Evolutionary conservation across 805 yeast species (phyloP).

Genomic region (Tetrapisispora iriomotensis): DNA sequence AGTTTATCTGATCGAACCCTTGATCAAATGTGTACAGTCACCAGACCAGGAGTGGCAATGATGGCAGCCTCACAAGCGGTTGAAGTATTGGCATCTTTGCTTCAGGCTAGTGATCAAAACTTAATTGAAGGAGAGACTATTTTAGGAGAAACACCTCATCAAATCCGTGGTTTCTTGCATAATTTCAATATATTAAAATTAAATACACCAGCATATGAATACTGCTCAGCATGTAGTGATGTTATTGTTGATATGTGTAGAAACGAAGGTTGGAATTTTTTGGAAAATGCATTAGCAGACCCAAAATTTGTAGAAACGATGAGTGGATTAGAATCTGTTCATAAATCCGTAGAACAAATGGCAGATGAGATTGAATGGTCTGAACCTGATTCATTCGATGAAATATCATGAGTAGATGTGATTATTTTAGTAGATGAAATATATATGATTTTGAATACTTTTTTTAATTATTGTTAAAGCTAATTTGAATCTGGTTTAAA

Average conservation of each 20-base stretch:
- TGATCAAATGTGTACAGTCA: slow-evolving; percentile 98
- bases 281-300: slow-evolving; percentile 57
- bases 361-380: slow-evolving; percentile 22
- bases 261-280: slow-evolving; percentile 70
- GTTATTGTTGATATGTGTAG: slow-evolving; percentile 44
- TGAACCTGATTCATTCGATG: slow-evolving; percentile 11
- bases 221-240: slow-evolving; percentile 82
- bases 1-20: slow-evolving; percentile 78
- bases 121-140: slow-evolving; percentile 29
- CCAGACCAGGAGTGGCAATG: slow-evolving; percentile 91
- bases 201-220: slow-evolving; percentile 58
- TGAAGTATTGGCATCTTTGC: slow-evolving; percentile 62
- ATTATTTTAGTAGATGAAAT: not conserved
- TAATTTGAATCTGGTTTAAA: not conserved
- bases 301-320: slow-evolving; percentile 59
- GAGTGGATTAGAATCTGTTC: slow-evolving; percentile 71
- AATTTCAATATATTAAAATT: slow-evolving; percentile 55
- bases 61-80: slow-evolving; percentile 82
- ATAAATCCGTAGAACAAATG: slow-evolving; percentile 39
- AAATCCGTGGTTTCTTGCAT: slow-evolving; percentile 76
- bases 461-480: not conserved
- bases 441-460: not conserved
- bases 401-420: not conserved
- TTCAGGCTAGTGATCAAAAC: slow-evolving; percentile 42
- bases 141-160: slow-evolving; percentile 78